Evolutionary conservation across 495 filamentous ascomycete genomes (phyloP).

Genomic region (Neurospora discreta): DNA sequence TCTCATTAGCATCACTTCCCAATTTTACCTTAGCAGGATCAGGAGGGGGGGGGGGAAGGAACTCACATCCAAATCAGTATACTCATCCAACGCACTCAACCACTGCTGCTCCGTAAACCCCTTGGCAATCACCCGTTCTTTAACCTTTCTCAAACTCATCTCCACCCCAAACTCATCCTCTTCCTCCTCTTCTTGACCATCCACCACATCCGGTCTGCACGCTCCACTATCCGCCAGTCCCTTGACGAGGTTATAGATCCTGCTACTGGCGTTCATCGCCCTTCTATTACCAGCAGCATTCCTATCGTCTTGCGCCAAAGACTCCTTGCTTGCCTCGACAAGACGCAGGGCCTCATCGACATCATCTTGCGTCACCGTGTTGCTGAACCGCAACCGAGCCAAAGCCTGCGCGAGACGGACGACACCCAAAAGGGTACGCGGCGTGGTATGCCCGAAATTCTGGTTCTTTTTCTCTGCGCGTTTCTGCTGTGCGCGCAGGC

Average conservation of each 20-base stretch:
- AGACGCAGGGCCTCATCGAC: constrained; percentile 91
- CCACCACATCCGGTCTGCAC: constrained; percentile 56
- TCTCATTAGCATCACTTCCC: neutral
- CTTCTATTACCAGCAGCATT: constrained; percentile 38
- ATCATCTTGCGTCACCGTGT: constrained; percentile 76
- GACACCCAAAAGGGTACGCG: constrained; percentile 85
- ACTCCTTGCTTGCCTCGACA: constrained; percentile 84
- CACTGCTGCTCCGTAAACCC: constrained; percentile 95
- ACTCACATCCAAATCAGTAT: constrained; percentile 78
- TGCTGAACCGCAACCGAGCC: constrained; percentile 81
- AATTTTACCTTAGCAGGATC: too few species aligned
- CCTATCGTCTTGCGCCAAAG: constrained; percentile 57
- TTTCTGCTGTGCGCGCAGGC: constrained; percentile 79
- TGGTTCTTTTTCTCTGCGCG: constrained; percentile 77
- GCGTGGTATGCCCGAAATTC: constrained; percentile 85
- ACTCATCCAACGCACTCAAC: constrained; percentile 75
- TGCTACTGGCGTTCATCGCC: constrained; percentile 72
- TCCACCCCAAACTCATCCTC: constrained; percentile 44
- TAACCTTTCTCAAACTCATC: constrained; percentile 73
- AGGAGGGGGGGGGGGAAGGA: too few species aligned
- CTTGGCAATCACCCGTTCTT: constrained; percentile 85
- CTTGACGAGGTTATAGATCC: constrained; percentile 89
- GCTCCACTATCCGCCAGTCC: constrained; percentile 69
- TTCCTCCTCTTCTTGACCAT: constrained; percentile 44
- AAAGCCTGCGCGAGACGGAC: constrained; percentile 89